Evolutionary conservation across 257 asterid species (phyloP), one percentile per base, ranked within the genome.

Genomic region (Vinca minor): DNA sequence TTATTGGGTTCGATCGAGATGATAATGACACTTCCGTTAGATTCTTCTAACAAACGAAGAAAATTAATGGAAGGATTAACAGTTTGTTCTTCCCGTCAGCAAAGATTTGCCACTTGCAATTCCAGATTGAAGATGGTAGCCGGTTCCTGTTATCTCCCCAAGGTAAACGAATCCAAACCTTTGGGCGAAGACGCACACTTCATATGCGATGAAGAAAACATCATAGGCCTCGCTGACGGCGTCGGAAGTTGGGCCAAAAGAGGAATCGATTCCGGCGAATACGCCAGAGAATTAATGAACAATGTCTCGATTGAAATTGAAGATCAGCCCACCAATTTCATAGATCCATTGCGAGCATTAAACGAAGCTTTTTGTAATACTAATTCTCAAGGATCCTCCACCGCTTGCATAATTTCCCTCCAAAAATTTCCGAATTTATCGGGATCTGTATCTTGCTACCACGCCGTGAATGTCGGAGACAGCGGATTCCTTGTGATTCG

Each of bases 201-300:
- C 48, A n/a, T 73, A 35, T 34, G 25, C 23, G 29, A 10, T 0
- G 56, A 39, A 26, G 32, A 47, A 12, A 77, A 81, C 50, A 68
- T 58, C 0, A 70, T 81, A 15, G 87, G 82, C 0, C 70, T 81
- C 2, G 84, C 84, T 0, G 84, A 81, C 46, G 84, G 84, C 5
- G 81, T 78, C 25, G 80, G 82, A 4, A 76, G 81, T 1, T 70
- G 77, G 73, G 42, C 67, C 9, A 28, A 5, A 11, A 10, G 5
- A 1, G 82, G 84, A 0, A 32, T 78, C 44, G 86, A 73, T 56
- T 60, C 78, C 9, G 87, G 87, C 1, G 35, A 58, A n/a, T 78
- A 68, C 59, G 73, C 87, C 0, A 53, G 84, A 14, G 48, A 68
- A 14, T 64, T 81, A 10, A 78, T 81, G 80, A 26, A 10, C 1